Evolutionary conservation across 192 early-diverging fungal species (phyloP), one percentile per base, ranked within the genome.

Genomic region (Phlyctochytrium planicorne): DNA sequence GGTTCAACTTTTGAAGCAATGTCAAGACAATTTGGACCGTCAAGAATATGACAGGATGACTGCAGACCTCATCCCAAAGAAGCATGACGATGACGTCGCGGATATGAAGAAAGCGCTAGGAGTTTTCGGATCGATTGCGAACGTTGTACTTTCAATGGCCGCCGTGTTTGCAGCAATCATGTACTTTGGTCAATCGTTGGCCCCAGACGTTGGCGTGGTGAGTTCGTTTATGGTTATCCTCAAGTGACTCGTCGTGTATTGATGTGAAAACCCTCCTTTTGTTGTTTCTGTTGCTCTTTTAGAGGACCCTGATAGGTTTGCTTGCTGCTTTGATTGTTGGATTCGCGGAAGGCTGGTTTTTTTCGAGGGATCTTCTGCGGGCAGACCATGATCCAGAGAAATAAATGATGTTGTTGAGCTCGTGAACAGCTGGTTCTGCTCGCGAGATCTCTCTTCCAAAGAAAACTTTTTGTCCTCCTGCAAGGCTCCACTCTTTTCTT

Each of bases 321-420:
- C 30, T 67, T 3, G 64, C 36, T 14, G 70, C 69, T 25, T 35
- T 74, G 27, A 53, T 80, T 20, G 78, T 77, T 24, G 59, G 50
- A 1, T 34, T 77, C 24, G 78, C 78, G 2, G 78, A 80, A 63
- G 75, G 72, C 14, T 80, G 78, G 78, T 80, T 80, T 57, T 77
- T 80, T 47, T 53, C 78, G 6, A 77, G 59, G 53, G 78, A 80
- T 59, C 61, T 67, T 65, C 34, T 53, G 24, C 50, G 65, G 35
- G 25, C 20, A 20, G 55, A 25, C 55, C 55, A 20, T 47, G 10
- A 47, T 47, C 10, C 6, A 47, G 40, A 47, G 10, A 47, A 47
- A 6, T 47, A 14, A 6, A 14, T 47, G 6, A 47, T 47, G n/a
- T n/a, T n/a, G n/a, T n/a, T n/a, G n/a, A n/a, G n/a, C n/a, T n/a